phyloP scores from a whole-genome alignment of 345 rosid genomes.

The Aquilaria malaccensis region DNA sequence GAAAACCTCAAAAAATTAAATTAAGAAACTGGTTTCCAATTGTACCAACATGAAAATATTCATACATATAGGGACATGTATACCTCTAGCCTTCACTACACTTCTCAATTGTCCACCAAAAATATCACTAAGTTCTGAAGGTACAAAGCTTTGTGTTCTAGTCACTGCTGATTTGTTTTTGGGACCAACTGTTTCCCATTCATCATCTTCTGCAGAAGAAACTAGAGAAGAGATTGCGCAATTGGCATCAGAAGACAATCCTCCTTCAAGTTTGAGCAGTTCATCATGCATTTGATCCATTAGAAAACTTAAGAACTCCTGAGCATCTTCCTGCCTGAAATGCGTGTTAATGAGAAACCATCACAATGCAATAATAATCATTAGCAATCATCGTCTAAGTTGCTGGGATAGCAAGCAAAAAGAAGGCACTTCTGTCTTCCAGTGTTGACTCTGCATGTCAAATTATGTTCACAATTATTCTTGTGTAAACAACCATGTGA shows the following conservation, averaged over 20 bases:
- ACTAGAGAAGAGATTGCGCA: slow-evolving; percentile 40
- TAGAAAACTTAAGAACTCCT: slow-evolving; percentile 84
- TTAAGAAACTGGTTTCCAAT: not conserved
- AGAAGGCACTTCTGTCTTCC: too few relatives aligned
- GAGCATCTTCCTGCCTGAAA: slow-evolving; percentile 98
- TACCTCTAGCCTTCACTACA: slow-evolving; percentile 79
- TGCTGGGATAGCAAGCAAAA: not conserved
- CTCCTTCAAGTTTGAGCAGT: slow-evolving; percentile 63
- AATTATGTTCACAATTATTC: too few relatives aligned
- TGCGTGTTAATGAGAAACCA: slow-evolving; percentile 1
- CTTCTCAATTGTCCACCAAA: slow-evolving; percentile 84
- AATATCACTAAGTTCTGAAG: slow-evolving; percentile 73
- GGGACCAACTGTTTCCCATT: slow-evolving; percentile 97
- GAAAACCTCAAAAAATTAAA: not conserved
- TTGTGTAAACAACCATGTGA: too few relatives aligned
- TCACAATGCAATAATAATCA: not conserved
- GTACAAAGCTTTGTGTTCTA: slow-evolving; percentile 71
- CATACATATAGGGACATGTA: not conserved
- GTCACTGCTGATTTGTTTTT: slow-evolving; percentile 88
- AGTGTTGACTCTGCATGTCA: too few relatives aligned
- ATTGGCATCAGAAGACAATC: slow-evolving; percentile 17
- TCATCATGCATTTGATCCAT: slow-evolving; percentile 94
- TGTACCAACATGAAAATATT: not conserved
- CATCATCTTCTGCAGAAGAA: slow-evolving; percentile 70
- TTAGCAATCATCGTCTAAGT: not conserved